Conservation (phyloP, 331 rosid species). For the Acacia pycnantha region DNA sequence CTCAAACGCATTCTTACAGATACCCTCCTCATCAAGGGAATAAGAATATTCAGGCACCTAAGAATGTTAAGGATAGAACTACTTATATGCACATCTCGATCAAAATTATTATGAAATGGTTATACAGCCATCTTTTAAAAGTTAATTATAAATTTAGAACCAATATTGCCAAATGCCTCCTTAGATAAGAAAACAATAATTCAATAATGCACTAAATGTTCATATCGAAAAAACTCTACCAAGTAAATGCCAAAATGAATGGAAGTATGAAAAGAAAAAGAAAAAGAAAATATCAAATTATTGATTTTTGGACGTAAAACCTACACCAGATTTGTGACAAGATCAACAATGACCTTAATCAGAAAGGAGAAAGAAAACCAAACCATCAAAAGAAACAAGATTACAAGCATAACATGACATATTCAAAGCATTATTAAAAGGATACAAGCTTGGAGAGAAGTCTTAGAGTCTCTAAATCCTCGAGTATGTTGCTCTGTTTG, state of each 20-base stretch:
- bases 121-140: not conserved
- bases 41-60: constrained; percentile 87
- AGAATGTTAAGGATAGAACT: constrained; percentile 53
- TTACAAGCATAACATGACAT: constrained; percentile 11
- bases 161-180: not conserved
- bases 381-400: constrained; percentile 18
- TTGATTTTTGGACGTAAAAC: constrained; percentile 7
- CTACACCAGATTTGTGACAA: constrained; percentile 19
- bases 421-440: constrained; percentile 39
- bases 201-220: not conserved
- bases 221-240: not conserved
- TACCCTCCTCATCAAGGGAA: constrained; percentile 92
- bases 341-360: constrained; percentile 5
- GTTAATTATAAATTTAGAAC: not conserved
- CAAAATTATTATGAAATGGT: constrained; percentile 3
- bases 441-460: constrained; percentile 94
- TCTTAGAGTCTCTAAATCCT: constrained; percentile 92
- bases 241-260: constrained; percentile 5
- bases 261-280: not conserved
- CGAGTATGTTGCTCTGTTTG: constrained; percentile 94
- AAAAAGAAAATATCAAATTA: not conserved
- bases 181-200: constrained; percentile 18
- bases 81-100: not conserved
- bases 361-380: not conserved
- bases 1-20: constrained; percentile 85